Conservation (phyloP, 352 stramenopile species). For the Aphanomyces euteiches region DNA sequence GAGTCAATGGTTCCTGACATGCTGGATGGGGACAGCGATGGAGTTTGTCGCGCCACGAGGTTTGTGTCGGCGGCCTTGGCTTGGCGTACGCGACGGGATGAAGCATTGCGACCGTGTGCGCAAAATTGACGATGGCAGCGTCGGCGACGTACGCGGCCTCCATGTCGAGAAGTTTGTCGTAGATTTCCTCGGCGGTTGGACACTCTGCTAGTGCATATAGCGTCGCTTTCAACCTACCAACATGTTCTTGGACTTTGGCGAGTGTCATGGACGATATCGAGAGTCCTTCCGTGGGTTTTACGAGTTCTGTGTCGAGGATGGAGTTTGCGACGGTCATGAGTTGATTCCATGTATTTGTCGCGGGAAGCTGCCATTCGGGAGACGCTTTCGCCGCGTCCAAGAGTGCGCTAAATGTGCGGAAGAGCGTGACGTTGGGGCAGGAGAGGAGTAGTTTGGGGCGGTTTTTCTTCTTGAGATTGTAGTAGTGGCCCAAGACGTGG, state of each 20-base stretch:
- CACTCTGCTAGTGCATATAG: neutral
- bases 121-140: neutral
- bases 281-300: neutral
- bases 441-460: neutral
- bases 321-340: neutral
- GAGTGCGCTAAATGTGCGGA: neutral
- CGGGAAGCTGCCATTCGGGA: neutral
- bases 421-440: neutral
- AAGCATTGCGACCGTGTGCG: neutral
- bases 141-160: conserved; percentile 7
- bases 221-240: neutral
- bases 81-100: neutral
- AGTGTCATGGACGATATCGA: neutral
- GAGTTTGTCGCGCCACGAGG: neutral
- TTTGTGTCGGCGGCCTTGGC: neutral
- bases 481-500: neutral
- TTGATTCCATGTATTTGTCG: neutral
- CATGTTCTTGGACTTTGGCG: neutral
- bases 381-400: neutral
- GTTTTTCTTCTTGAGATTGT: neutral
- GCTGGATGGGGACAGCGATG: neutral
- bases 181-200: neutral
- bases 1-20: neutral
- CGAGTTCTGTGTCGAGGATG: neutral
- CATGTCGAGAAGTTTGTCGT: neutral